phyloP scores from a whole-genome alignment of 805 yeast species.

The Schwanniomyces vanrijiae region DNA sequence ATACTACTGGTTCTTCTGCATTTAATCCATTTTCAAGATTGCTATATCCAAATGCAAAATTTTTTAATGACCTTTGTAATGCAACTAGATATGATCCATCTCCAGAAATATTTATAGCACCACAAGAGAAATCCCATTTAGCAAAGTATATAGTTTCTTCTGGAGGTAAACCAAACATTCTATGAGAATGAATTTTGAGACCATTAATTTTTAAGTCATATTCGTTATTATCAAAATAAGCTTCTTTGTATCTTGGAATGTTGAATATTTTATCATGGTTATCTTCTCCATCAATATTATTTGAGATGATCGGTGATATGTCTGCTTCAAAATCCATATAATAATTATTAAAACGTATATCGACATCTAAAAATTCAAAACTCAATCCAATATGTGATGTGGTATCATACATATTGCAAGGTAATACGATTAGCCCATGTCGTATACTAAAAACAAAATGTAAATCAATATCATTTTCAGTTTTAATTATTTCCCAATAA shows the following conservation, averaged over 20 bases:
- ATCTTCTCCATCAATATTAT: slow-evolving; percentile 25
- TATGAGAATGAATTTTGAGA: slow-evolving; percentile 73
- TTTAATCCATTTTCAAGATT: slow-evolving; percentile 78
- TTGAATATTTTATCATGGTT: slow-evolving; percentile 21
- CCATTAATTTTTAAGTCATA: slow-evolving; percentile 60
- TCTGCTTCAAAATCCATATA: slow-evolving; percentile 91
- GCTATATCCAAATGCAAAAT: slow-evolving; percentile 60
- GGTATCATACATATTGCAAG: slow-evolving; percentile 68
- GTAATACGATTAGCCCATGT: slow-evolving; percentile 71
- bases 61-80: slow-evolving; percentile 40
- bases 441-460: slow-evolving; percentile 68
- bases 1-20: slow-evolving; percentile 52
- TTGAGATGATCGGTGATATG: slow-evolving; percentile 54
- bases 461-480: slow-evolving; percentile 75
- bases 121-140: slow-evolving; percentile 83
- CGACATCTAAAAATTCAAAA: slow-evolving; percentile 69
- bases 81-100: slow-evolving; percentile 45
- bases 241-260: slow-evolving; percentile 20
- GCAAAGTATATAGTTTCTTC: slow-evolving; percentile 84
- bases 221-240: slow-evolving; percentile 3
- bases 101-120: slow-evolving; percentile 55
- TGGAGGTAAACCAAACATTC: slow-evolving; percentile 93
- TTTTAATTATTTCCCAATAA: slow-evolving; percentile 42
- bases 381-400: slow-evolving; percentile 59
- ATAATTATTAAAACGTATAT: slow-evolving; percentile 83